phyloP scores from a whole-genome alignment of 2,329 filamentous ascomycete genomes.

The Aureobasidium sp. region DNA sequence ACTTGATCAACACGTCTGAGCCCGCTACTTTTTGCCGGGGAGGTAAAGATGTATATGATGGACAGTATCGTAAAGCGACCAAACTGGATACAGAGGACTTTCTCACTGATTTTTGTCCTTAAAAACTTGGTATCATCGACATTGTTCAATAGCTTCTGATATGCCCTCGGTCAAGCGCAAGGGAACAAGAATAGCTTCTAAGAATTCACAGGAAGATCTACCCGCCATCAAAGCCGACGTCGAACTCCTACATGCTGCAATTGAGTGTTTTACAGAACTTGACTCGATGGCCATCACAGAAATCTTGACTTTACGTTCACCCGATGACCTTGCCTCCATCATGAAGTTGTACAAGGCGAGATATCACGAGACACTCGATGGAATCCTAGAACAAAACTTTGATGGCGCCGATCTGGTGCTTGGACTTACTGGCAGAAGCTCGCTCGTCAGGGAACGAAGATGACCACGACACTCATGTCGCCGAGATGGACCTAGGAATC shows the following conservation, averaged over 20 bases:
- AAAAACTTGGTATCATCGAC: slow-evolving; percentile 47
- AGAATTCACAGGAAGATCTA: background rate
- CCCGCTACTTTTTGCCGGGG: slow-evolving; percentile 46
- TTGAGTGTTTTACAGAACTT: background rate
- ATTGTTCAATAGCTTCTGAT: slow-evolving; percentile 40
- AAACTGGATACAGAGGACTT: slow-evolving; percentile 47
- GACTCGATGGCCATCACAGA: background rate
- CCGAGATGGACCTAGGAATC: slow-evolving; percentile 27
- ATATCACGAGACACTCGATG: background rate
- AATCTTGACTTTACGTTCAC: background rate
- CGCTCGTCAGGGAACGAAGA: background rate
- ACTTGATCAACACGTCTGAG: slow-evolving; percentile 21
- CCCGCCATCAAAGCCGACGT: background rate
- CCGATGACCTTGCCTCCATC: background rate
- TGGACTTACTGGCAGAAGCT: background rate
- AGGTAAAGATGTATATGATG: slow-evolving; percentile 44
- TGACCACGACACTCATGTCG: background rate
- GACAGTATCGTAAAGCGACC: slow-evolving; percentile 46
- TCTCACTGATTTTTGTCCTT: slow-evolving; percentile 45
- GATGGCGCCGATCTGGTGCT: background rate
- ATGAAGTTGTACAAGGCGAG: background rate
- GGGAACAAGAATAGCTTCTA: no score
- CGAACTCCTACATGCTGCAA: background rate
- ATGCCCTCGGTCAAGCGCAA: slow-evolving; percentile 26
- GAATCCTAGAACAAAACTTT: background rate